Conservation (phyloP, 2,329 filamentous ascomycete genomes). For the Aspergillus ochraceoroseus region DNA sequence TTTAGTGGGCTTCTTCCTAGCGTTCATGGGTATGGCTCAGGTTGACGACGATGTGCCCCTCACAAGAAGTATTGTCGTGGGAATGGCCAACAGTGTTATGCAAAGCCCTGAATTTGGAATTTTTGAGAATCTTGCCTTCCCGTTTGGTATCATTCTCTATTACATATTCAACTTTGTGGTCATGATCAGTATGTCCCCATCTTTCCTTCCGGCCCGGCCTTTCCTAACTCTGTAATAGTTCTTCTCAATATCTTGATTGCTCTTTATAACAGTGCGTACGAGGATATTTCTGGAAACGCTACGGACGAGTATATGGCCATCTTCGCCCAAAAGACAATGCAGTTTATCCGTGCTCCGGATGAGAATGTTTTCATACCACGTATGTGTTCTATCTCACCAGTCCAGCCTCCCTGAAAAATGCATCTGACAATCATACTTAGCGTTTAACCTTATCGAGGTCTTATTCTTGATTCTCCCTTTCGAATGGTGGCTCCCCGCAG, state of each 20-base stretch:
- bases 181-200: slow-evolving; percentile 60
- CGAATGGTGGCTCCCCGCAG: slow-evolving; percentile 89
- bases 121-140: slow-evolving; percentile 85
- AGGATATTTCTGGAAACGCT: slow-evolving; percentile 88
- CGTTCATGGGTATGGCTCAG: slow-evolving; percentile 85
- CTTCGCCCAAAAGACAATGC: slow-evolving; percentile 90
- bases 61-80: slow-evolving; percentile 45
- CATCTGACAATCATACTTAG: slow-evolving; percentile 23
- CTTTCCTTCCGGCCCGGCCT: neutral
- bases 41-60: slow-evolving; percentile 63
- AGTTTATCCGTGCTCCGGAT: slow-evolving; percentile 92
- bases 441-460: slow-evolving; percentile 90
- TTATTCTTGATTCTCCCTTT: slow-evolving; percentile 71
- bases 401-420: too few species aligned
- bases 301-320: slow-evolving; percentile 93
- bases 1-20: slow-evolving; percentile 75
- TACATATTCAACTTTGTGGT: slow-evolving; percentile 97
- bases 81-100: slow-evolving; percentile 82
- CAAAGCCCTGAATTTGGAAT: slow-evolving; percentile 83
- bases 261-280: slow-evolving; percentile 93
- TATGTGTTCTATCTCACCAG: slow-evolving; percentile 31
- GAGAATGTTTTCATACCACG: slow-evolving; percentile 96
- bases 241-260: slow-evolving; percentile 95
- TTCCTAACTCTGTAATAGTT: slow-evolving; percentile 43
- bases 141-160: slow-evolving; percentile 91